phyloP scores from a whole-genome alignment of 148 eudicot species.

The Spergularia bocconei region DNA sequence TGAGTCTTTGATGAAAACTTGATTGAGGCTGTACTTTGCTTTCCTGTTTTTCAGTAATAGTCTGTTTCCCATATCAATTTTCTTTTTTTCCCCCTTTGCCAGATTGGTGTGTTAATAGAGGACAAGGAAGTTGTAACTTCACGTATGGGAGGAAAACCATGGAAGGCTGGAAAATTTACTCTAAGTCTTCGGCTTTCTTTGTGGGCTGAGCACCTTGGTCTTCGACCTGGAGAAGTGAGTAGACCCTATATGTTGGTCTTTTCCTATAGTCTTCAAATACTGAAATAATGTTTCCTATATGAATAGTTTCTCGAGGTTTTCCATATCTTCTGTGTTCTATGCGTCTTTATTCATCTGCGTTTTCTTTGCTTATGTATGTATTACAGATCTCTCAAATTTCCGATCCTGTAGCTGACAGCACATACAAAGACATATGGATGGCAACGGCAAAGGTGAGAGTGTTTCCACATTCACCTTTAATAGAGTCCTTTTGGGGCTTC shows the following conservation, averaged over 20 bases:
- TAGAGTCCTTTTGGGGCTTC: too few relatives aligned
- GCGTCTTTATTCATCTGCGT: background rate
- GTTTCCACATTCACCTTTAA: background rate
- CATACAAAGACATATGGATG: constrained; percentile 98
- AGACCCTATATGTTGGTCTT: background rate
- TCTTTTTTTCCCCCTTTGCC: constrained; percentile 18
- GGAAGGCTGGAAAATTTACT: constrained; percentile 95
- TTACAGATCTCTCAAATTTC: constrained; percentile 55
- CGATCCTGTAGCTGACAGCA: constrained; percentile 86
- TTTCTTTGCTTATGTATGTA: constrained; percentile 7
- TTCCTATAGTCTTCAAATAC: background rate
- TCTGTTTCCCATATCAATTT: background rate
- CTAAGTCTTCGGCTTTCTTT: constrained; percentile 81
- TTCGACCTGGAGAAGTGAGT: constrained; percentile 69
- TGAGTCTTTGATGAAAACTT: background rate
- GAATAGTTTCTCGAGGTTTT: background rate
- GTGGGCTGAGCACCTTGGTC: constrained; percentile 99
- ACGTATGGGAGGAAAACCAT: constrained; percentile 79
- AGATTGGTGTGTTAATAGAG: constrained; percentile 92
- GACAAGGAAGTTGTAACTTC: constrained; percentile 84
- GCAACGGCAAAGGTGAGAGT: constrained; percentile 83
- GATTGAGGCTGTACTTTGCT: background rate
- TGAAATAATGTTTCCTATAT: background rate
- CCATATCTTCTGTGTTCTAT: background rate
- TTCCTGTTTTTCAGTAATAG: background rate